Conservation (phyloP, 2,329 filamentous ascomycete species). For the Stachybotrys elegans region DNA sequence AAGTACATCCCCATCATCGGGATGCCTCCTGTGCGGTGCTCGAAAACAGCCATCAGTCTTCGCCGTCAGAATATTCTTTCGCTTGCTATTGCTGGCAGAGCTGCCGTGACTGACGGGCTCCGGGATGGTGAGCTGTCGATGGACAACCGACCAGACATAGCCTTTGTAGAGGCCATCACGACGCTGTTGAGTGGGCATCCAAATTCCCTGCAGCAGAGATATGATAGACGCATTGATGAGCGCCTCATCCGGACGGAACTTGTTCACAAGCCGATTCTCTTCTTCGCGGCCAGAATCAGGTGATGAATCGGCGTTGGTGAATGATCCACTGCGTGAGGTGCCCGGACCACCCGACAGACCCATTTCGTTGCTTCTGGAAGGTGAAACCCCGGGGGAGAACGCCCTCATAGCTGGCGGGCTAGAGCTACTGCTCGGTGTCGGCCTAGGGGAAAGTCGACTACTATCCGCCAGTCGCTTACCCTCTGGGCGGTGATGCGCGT, state of each 20-base stretch:
- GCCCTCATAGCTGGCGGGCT: neutral
- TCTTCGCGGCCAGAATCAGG: neutral
- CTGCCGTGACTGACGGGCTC: too few relatives aligned
- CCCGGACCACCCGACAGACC: neutral
- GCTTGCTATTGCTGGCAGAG: neutral
- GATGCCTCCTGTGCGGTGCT: neutral
- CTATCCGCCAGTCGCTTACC: too few relatives aligned
- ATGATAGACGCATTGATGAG: constrained; percentile 7
- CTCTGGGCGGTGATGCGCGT: constrained; percentile 1
- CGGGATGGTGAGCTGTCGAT: constrained; percentile 1
- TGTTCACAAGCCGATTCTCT: neutral
- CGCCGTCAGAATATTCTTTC: neutral
- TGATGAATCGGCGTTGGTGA: neutral
- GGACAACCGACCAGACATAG: neutral
- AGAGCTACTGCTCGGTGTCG: neutral
- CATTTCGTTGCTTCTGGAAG: neutral
- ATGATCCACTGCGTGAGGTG: neutral
- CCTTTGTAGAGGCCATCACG: neutral
- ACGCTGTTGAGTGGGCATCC: neutral
- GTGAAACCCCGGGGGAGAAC: neutral
- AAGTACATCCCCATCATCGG: neutral
- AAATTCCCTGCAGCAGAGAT: constrained; percentile 4
- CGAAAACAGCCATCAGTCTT: neutral
- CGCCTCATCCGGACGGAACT: constrained; percentile 5
- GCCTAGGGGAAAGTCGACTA: too few relatives aligned